Evolutionary conservation across 2,329 filamentous ascomycete species (phyloP).

Genomic region (Aureobasidium uvarum): DNA sequence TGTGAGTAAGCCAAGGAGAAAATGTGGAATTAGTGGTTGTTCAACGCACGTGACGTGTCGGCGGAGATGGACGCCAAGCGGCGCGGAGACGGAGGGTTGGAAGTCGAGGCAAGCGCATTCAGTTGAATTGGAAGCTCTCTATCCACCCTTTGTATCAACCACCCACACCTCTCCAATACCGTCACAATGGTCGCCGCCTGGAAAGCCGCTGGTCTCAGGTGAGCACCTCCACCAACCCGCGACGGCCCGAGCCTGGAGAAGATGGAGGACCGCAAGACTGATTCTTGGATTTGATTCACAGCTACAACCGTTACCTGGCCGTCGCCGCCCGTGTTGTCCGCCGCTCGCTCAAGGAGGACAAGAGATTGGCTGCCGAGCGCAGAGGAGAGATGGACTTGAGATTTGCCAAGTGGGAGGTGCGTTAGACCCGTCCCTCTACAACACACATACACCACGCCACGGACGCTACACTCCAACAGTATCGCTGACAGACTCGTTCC

Average conservation of each 20-base stretch:
- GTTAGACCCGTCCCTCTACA: constrained; percentile 40
- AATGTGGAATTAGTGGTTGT: background rate
- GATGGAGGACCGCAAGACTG: constrained; percentile 1
- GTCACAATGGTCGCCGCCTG: constrained; percentile 92
- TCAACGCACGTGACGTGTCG: constrained; percentile 23
- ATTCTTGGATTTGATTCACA: constrained; percentile 44
- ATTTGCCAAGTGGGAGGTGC: constrained; percentile 95
- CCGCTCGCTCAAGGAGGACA: constrained; percentile 94
- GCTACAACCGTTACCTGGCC: constrained; percentile 99
- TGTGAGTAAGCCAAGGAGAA: background rate
- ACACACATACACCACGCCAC: background rate
- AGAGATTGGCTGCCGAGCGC: constrained; percentile 82
- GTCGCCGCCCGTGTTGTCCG: constrained; percentile 93
- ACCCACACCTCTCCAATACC: constrained; percentile 35
- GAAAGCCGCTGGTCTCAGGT: constrained; percentile 98
- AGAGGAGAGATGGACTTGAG: constrained; percentile 85
- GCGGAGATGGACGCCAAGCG: constrained; percentile 19
- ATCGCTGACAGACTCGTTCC: constrained; percentile 22
- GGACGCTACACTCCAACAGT: background rate
- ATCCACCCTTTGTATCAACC: constrained; percentile 23
- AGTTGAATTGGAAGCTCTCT: constrained; percentile 17
- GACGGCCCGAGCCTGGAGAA: background rate
- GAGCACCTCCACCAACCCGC: constrained; percentile 45
- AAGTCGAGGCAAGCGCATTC: constrained; percentile 14
- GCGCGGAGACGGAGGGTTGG: background rate